Percentiles rank a stretch among this genome's conserved stretches.
Conservation (phyloP, 2,329 filamentous ascomycete species). For the Fusarium oligoseptatum region DNA sequence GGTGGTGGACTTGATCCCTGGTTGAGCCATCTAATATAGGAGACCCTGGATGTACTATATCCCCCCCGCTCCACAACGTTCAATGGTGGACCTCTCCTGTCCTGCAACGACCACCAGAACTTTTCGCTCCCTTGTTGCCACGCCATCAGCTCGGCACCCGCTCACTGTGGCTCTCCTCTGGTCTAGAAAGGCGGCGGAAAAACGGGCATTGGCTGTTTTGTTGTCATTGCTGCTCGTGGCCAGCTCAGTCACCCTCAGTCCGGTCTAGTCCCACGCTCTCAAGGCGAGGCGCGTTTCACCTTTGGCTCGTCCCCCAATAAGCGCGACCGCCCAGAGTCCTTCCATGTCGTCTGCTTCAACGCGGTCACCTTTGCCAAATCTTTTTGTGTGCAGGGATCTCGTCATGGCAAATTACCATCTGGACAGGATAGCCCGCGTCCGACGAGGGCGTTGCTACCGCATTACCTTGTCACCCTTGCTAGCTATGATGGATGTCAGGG, state of each 20-base stretch:
- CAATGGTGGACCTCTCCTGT: conserved; percentile 38
- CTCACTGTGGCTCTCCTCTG: conserved; percentile 29
- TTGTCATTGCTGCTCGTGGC: conserved; percentile 34
- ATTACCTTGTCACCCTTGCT: conserved; percentile 40
- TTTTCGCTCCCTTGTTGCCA: conserved; percentile 44
- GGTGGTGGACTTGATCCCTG: conserved; percentile 41
- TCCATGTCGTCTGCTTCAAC: conserved; percentile 37
- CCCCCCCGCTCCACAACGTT: conserved; percentile 44
- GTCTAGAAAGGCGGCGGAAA: conserved; percentile 30
- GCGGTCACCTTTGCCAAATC: conserved; percentile 35
- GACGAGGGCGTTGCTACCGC: conserved; percentile 28
- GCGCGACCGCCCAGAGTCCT: conserved; percentile 36
- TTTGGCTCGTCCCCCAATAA: conserved; percentile 43
- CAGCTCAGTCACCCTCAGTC: conserved; percentile 42
- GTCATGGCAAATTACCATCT: conserved; percentile 44
- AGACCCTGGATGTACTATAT: conserved; percentile 49
- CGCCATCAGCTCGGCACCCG: conserved; percentile 42
- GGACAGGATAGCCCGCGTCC: conserved; percentile 37
- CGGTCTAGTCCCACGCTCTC: conserved; percentile 40
- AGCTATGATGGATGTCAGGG: conserved; percentile 47
- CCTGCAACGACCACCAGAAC: conserved; percentile 42
- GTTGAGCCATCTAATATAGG: conserved; percentile 47
- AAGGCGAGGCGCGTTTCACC: conserved; percentile 47
- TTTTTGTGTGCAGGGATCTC: conserved; percentile 36
- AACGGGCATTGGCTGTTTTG: conserved; percentile 33